phyloP scores from a whole-genome alignment of 1,284 basidiomycete genomes.

The Sporisorium graminicola region DNA sequence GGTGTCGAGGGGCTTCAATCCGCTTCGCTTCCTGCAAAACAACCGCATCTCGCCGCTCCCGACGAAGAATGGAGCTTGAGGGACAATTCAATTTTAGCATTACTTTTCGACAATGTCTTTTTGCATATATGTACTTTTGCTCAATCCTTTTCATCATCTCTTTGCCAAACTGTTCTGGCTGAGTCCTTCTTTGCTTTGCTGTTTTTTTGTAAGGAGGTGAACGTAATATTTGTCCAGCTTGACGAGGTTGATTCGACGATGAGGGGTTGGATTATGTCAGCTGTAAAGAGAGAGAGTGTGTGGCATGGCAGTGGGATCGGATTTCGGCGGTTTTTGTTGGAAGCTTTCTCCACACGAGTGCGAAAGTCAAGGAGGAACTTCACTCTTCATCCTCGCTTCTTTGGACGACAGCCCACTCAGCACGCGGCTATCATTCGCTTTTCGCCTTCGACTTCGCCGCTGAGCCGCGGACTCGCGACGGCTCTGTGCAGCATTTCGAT shows the following conservation, averaged over 20 bases:
- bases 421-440: too few relatives aligned
- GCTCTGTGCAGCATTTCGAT: too few relatives aligned
- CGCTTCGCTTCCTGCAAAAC: constrained; percentile 41
- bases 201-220: not conserved
- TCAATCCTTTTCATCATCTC: constrained; percentile 6
- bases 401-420: too few relatives aligned
- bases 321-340: constrained; percentile 12
- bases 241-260: not conserved
- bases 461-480: too few relatives aligned
- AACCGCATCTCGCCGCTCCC: constrained; percentile 49
- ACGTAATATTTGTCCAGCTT: not conserved
- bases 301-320: not conserved
- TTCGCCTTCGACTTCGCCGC: too few relatives aligned
- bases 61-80: constrained; percentile 19
- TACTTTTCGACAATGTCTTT: not conserved
- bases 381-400: not conserved
- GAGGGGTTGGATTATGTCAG: constrained; percentile 21
- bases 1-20: constrained; percentile 29
- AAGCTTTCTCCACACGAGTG: constrained; percentile 16
- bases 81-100: constrained; percentile 1
- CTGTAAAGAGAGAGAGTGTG: not conserved
- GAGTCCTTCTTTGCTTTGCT: constrained; percentile 9
- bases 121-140: constrained; percentile 28
- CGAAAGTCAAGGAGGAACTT: not conserved
- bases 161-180: not conserved